Evolutionary conservation across 2,329 filamentous ascomycete genomes (phyloP).

Genomic region (Chrysosporium keratinophilum): DNA sequence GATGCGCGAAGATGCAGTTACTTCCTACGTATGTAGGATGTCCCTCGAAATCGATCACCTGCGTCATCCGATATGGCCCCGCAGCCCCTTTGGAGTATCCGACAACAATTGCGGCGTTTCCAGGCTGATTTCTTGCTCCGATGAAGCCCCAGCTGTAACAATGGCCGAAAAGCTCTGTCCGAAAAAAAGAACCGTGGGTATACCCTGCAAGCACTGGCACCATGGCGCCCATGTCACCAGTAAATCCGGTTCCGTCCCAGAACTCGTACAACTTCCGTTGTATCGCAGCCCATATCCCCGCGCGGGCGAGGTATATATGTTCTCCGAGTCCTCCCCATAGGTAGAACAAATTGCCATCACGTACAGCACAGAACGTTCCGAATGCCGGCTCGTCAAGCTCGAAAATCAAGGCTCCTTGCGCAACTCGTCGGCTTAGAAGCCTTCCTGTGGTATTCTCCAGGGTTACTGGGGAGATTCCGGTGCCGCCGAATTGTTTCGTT

Average conservation of each 20-base stretch:
- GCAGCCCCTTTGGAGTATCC: constrained; percentile 11
- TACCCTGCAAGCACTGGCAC: constrained; percentile 13
- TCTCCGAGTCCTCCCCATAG: constrained; percentile 13
- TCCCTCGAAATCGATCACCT: constrained; percentile 2
- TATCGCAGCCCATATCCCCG: constrained; percentile 8
- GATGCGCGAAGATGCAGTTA: constrained; percentile 14
- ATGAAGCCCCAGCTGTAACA: constrained; percentile 14
- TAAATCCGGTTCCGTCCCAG: constrained; percentile 15
- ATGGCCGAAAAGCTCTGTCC: constrained; percentile 14
- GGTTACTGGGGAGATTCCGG: constrained; percentile 12
- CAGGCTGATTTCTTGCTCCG: constrained; percentile 5
- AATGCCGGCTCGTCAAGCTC: constrained; percentile 12
- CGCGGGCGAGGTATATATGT: constrained; percentile 15
- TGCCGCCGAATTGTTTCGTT: constrained; percentile 8
- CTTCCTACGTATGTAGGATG: background rate
- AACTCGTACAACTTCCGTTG: constrained; percentile 13
- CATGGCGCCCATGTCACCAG: constrained; percentile 1
- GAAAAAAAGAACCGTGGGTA: constrained; percentile 12
- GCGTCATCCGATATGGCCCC: constrained; percentile 14
- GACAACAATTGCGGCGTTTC: constrained; percentile 5
- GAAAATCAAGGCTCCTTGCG: constrained; percentile 9
- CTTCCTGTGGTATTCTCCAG: constrained; percentile 8
- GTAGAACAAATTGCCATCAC: constrained; percentile 12
- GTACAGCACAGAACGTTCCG: constrained; percentile 15
- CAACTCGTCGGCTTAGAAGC: constrained; percentile 5